Conservation (phyloP, 305 asterid genomes). For the Solanum hybrid region DNA sequence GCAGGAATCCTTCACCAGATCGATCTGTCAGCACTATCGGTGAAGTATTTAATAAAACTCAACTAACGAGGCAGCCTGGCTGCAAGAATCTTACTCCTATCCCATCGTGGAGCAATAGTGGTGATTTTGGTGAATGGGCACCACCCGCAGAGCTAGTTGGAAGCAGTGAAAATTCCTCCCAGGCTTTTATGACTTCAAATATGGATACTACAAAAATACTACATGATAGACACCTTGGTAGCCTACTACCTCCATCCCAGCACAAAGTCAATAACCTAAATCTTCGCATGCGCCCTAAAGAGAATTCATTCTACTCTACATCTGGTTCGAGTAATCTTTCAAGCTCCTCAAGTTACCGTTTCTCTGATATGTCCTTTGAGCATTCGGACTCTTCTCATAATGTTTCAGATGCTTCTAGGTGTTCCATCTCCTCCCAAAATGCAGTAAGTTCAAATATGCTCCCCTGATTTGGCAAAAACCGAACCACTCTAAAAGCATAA, state of each 20-base stretch:
- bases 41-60: not conserved
- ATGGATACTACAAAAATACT: not conserved
- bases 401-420: slow-evolving; percentile 21
- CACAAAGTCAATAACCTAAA: slow-evolving; percentile 3
- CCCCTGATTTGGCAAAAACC: not conserved
- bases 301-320: slow-evolving; percentile 7
- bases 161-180: not conserved
- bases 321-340: slow-evolving; percentile 25
- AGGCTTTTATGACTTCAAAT: not conserved
- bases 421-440: slow-evolving; percentile 28
- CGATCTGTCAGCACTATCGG: not conserved
- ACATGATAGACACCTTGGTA: slow-evolving; percentile 3
- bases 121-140: not conserved
- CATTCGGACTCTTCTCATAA: slow-evolving; percentile 6
- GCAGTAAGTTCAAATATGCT: slow-evolving; percentile 34
- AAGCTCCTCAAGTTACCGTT: slow-evolving; percentile 15
- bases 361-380: slow-evolving; percentile 25
- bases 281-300: slow-evolving; percentile 6
- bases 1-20: slow-evolving; percentile 2
- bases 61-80: not conserved
- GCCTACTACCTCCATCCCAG: slow-evolving; percentile 11
- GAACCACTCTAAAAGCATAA: not conserved
- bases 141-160: not conserved
- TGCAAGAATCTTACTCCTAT: not conserved
- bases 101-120: not conserved